Conservation (phyloP, 2,329 filamentous ascomycete species). For the Tolypocladium sp. region DNA sequence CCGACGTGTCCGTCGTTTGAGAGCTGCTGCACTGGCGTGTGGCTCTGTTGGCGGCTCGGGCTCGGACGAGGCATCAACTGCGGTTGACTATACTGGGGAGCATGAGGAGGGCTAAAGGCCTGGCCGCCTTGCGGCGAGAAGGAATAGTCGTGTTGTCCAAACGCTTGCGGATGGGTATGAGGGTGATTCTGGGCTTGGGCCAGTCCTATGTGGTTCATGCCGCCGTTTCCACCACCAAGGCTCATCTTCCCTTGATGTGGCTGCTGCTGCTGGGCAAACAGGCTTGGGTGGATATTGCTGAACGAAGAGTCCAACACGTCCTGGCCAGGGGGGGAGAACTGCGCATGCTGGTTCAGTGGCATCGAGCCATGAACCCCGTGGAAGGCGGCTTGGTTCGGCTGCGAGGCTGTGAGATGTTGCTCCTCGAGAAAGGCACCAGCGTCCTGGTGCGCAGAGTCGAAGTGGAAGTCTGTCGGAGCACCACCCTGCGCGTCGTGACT, state of each 20-base stretch:
- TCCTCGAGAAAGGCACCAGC: conserved; percentile 21
- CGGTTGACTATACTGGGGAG: conserved; percentile 21
- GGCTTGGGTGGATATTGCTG: conserved; percentile 24
- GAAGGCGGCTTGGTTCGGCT: conserved; percentile 18
- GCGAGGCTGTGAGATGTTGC: conserved; percentile 17
- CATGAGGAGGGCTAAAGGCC: conserved; percentile 18
- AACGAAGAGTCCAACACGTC: conserved; percentile 29
- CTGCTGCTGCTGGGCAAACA: conserved; percentile 23
- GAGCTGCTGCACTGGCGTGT: conserved; percentile 23
- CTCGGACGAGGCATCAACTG: conserved; percentile 23
- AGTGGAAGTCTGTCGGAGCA: conserved; percentile 21
- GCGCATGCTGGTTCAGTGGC: conserved; percentile 17
- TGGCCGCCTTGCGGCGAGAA: conserved; percentile 22
- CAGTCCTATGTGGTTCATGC: conserved; percentile 16
- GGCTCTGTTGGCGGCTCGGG: conserved; percentile 19
- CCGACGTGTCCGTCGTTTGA: conserved; percentile 18
- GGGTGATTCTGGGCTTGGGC: conserved; percentile 20
- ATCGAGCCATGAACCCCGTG: conserved; percentile 20
- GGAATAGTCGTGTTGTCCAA: conserved; percentile 21
- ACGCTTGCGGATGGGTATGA: conserved; percentile 21
- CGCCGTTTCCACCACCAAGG: conserved; percentile 6
- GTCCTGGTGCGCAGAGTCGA: conserved; percentile 19
- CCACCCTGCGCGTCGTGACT: conserved; percentile 17
- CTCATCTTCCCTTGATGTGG: conserved; percentile 15
- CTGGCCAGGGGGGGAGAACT: conserved; percentile 22